These are phyloP conservation scores for Mortierella sp. DNA, from an alignment of 371 early-diverging fungal genomes.

Conservation along the genomic window DNA sequence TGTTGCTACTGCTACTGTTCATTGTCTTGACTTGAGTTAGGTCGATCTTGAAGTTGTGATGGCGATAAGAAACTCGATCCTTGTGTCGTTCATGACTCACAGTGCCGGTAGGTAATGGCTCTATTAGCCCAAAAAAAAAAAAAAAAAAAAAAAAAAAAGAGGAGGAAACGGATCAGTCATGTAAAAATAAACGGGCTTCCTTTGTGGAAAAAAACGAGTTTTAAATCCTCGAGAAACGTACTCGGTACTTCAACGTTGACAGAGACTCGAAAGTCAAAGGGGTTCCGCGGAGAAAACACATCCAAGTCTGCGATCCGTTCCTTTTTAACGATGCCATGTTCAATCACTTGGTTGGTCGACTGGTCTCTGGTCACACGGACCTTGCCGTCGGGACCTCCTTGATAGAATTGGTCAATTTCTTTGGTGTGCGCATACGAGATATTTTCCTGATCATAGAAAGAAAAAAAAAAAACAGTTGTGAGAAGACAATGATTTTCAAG, in stretches of 20 bases:
- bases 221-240: slow-evolving; percentile 8
- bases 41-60: slow-evolving; percentile 79
- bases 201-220: background rate
- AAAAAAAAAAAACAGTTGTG: background rate
- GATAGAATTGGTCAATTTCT: slow-evolving; percentile 74
- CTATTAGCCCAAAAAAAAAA: slow-evolving; percentile 20
- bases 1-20: slow-evolving; percentile 19
- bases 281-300: slow-evolving; percentile 74
- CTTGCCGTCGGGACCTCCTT: slow-evolving; percentile 40
- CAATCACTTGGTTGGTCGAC: slow-evolving; percentile 64
- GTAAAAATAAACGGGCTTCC: no score
- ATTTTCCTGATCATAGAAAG: slow-evolving; percentile 51
- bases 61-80: slow-evolving; percentile 78
- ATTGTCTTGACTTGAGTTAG: slow-evolving; percentile 75
- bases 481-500: no score
- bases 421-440: slow-evolving; percentile 73
- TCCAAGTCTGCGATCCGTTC: slow-evolving; percentile 73
- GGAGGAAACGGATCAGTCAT: background rate
- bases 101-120: slow-evolving; percentile 51
- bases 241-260: slow-evolving; percentile 76
- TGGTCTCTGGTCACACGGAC: slow-evolving; percentile 75
- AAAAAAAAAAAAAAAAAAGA: slow-evolving; percentile 5
- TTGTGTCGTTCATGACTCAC: slow-evolving; percentile 71
- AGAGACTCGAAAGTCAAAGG: slow-evolving; percentile 79
- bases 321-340: slow-evolving; percentile 74